These are phyloP conservation scores for Pisolithus orientalis DNA, from an alignment of 768 basidiomycete genomes.

Conservation along the genomic window DNA sequence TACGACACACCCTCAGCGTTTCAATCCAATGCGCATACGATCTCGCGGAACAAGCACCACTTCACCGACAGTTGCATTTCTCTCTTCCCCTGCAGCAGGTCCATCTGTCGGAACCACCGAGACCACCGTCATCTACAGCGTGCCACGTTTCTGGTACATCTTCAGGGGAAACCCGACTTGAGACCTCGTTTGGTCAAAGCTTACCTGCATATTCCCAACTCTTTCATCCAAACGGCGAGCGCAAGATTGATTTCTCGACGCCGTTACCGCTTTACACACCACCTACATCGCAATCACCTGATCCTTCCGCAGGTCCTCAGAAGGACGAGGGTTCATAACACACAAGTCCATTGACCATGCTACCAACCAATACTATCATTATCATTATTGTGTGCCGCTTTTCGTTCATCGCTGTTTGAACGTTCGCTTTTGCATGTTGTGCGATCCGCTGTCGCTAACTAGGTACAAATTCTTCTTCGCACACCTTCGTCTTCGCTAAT, in stretches of 20 bases:
- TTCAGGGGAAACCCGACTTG: conserved; percentile 8
- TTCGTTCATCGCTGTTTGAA: too few relatives aligned
- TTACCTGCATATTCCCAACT: conserved; percentile 78
- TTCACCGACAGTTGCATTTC: conserved; percentile 27
- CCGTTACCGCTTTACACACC: conserved; percentile 64
- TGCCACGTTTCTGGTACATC: not conserved
- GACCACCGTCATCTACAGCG: not conserved
- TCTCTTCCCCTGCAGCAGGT: conserved; percentile 49
- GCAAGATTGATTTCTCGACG: conserved; percentile 57
- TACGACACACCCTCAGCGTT: conserved; percentile 48
- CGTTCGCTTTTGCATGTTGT: too few relatives aligned
- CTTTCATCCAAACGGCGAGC: conserved; percentile 67
- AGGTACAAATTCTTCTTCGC: too few relatives aligned
- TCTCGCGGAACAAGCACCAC: conserved; percentile 26
- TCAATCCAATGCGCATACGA: conserved; percentile 52
- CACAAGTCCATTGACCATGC: not conserved
- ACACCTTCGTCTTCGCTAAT: too few relatives aligned
- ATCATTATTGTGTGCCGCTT: not conserved
- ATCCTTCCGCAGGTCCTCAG: conserved; percentile 2
- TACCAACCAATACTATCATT: not conserved
- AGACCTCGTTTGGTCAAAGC: conserved; percentile 17
- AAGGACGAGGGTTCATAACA: conserved; percentile 2
- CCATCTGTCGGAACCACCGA: conserved; percentile 27
- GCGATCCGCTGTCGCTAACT: too few relatives aligned
- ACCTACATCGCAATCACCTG: conserved; percentile 5